These are phyloP conservation scores for Russula ochroleuca DNA, from an alignment of 768 basidiomycete species.

Conservation along the genomic window DNA sequence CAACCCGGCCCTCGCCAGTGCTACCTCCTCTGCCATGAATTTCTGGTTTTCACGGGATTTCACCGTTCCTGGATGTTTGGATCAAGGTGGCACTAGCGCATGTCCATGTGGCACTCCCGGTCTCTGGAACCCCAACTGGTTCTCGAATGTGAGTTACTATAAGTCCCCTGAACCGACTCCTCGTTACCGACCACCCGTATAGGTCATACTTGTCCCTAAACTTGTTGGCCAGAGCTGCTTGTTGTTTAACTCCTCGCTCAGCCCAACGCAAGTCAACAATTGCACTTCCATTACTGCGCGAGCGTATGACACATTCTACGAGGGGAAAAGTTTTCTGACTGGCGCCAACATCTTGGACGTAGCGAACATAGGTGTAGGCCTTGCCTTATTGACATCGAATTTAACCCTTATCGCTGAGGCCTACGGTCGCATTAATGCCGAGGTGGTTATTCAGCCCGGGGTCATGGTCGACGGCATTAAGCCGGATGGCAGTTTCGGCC, in stretches of 20 bases:
- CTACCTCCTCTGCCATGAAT: slow-evolving; percentile 30
- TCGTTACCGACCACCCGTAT: neutral
- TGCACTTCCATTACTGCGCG: slow-evolving; percentile 24
- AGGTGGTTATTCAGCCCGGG: slow-evolving; percentile 47
- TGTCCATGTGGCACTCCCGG: slow-evolving; percentile 35
- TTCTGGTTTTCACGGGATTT: slow-evolving; percentile 36
- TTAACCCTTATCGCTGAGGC: slow-evolving; percentile 46
- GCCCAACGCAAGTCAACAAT: slow-evolving; percentile 10
- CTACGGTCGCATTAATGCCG: slow-evolving; percentile 47
- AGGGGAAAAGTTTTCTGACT: slow-evolving; percentile 42
- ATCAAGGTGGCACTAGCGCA: slow-evolving; percentile 28
- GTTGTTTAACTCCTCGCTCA: slow-evolving; percentile 24
- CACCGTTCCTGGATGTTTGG: slow-evolving; percentile 31
- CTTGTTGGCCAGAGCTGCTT: slow-evolving; percentile 25
- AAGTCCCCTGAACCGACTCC: neutral
- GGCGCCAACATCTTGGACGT: slow-evolving; percentile 67
- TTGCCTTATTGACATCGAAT: slow-evolving; percentile 33
- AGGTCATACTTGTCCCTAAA: slow-evolving; percentile 27
- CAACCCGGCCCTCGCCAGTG: slow-evolving; percentile 23
- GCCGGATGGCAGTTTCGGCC: slow-evolving; percentile 41
- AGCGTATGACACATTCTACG: slow-evolving; percentile 25
- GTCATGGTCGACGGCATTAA: slow-evolving; percentile 57
- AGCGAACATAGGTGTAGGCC: slow-evolving; percentile 39
- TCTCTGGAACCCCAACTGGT: slow-evolving; percentile 28
- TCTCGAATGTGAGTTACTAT: slow-evolving; percentile 21